Percentiles rank a stretch among this genome's conserved stretches.
Evolutionary conservation across 2,329 filamentous ascomycete genomes (phyloP).

Genomic region (Diplocarpon rosae): DNA sequence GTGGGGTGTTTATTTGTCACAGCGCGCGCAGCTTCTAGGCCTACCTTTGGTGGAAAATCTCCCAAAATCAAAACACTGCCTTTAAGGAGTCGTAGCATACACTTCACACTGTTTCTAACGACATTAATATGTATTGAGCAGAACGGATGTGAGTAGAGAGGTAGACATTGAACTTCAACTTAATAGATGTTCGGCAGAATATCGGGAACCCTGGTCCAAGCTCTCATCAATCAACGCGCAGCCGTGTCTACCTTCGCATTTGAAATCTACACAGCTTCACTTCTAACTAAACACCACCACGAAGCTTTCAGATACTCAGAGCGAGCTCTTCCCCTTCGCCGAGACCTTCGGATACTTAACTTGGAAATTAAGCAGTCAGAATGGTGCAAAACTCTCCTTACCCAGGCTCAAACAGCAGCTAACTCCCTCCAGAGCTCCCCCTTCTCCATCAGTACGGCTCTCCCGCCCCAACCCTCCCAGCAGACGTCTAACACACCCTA

Average conservation of each 20-base stretch:
- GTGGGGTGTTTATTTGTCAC: slow-evolving; percentile 18
- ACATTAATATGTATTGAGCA: no score
- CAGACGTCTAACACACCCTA: slow-evolving; percentile 24
- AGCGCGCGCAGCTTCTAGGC: neutral
- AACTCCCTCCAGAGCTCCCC: slow-evolving; percentile 57
- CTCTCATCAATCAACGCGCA: slow-evolving; percentile 21
- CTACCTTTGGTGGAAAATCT: neutral
- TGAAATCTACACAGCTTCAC: slow-evolving; percentile 8
- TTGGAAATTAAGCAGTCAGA: slow-evolving; percentile 9
- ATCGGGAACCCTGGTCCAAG: slow-evolving; percentile 2
- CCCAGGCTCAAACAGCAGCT: slow-evolving; percentile 25
- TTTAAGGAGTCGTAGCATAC: no score
- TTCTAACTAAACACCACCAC: slow-evolving; percentile 8
- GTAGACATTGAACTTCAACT: no score
- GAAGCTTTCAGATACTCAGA: slow-evolving; percentile 11
- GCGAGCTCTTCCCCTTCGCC: neutral
- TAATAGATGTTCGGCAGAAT: neutral
- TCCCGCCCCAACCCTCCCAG: slow-evolving; percentile 5
- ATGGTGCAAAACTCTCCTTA: slow-evolving; percentile 20
- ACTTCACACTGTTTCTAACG: no score
- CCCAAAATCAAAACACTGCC: neutral
- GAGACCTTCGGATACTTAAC: slow-evolving; percentile 1
- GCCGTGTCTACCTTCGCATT: slow-evolving; percentile 25
- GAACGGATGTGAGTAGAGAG: neutral
- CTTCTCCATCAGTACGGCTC: slow-evolving; percentile 80